Evolutionary conservation across 208 protist species (phyloP), one percentile per base, ranked within the genome.

Genomic region (Trypanosoma platydactyli): DNA sequence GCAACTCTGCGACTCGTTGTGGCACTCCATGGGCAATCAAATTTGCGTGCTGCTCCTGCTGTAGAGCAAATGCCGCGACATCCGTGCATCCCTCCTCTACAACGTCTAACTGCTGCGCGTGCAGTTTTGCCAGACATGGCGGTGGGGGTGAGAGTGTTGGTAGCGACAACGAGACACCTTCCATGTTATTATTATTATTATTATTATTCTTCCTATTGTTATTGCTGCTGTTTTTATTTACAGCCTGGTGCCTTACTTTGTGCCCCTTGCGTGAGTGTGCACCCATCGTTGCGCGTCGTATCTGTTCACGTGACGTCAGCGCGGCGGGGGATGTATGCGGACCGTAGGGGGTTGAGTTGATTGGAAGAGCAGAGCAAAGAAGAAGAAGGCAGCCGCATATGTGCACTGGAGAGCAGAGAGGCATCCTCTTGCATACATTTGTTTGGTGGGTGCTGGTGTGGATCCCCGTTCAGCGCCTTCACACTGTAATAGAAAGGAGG

Each of bases 71-170:
- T 46, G 74, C 42, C 0, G 74, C 59, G 6, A 88, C 46, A 59
- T 91, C 81, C 18, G 49, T 57, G 59, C 82, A 88, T 30, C 74
- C 81, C 15, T 91, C 85, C 63, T 86, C 82, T 16, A 91, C 52
- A 11, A 66, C 68, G 3, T 56, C 51, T 58, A 75, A 91, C 7
- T 83, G 60, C 11, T 18, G 58, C 7, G 76, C 3, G 49, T 73
- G 67, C 18, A 91, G 75, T 38, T 83, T 79, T 18, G 61, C 70
- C 22, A 88, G 68, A 64, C 81, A 91, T 20, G 67, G 64, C 1
- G 71, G 50, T 51, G 33, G 46, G 5, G 40, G 9, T 55, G 46
- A 20, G 9, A n/a, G 7, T 4, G 42, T 42, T 33, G 38, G 35
- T 24, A 2, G 41, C 38, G 57, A 38, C 42, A 13, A 29, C 42